A percentile compares a stretch with the other conserved stretches of the same genome.
Conservation (phyloP, 1,139 yeast genomes). For the Blastobotrys buckinghamii region DNA sequence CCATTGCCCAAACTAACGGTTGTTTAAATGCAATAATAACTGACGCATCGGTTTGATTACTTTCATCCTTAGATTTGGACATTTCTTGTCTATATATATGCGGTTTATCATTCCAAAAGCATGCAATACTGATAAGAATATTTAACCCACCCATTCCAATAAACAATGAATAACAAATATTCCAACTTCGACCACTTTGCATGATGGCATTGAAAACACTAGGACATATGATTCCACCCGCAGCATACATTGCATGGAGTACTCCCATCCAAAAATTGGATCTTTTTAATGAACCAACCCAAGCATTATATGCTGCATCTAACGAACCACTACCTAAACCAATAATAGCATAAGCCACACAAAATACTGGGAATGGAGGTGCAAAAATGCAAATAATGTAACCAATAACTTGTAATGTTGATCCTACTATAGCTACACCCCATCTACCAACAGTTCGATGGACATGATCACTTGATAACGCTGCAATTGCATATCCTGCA, state of each 20-base stretch:
- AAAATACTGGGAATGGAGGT: constrained; percentile 38
- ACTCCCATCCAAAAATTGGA: constrained; percentile 46
- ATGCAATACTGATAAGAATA: constrained; percentile 4
- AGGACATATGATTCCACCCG: constrained; percentile 59
- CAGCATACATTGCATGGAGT: constrained; percentile 54
- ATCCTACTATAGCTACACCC: constrained; percentile 37
- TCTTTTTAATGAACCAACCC: constrained; percentile 45
- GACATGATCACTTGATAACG: constrained; percentile 30
- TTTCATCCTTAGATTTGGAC: neutral
- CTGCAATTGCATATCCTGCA: constrained; percentile 36
- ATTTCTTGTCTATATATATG: neutral
- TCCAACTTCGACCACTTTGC: constrained; percentile 45
- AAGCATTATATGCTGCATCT: constrained; percentile 50
- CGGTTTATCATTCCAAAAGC: constrained; percentile 20
- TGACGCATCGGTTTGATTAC: constrained; percentile 2
- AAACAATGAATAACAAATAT: constrained; percentile 45
- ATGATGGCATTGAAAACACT: constrained; percentile 50
- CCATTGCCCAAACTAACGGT: constrained; percentile 53
- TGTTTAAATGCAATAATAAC: constrained; percentile 36
- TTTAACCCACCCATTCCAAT: constrained; percentile 32
- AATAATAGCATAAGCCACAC: constrained; percentile 49
- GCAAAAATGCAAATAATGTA: constrained; percentile 39
- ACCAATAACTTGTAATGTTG: constrained; percentile 35
- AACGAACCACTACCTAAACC: constrained; percentile 54
- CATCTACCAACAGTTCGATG: constrained; percentile 40